Evolutionary conservation across 768 basidiomycete species (phyloP).

Genomic region (Kwoniella europaea): DNA sequence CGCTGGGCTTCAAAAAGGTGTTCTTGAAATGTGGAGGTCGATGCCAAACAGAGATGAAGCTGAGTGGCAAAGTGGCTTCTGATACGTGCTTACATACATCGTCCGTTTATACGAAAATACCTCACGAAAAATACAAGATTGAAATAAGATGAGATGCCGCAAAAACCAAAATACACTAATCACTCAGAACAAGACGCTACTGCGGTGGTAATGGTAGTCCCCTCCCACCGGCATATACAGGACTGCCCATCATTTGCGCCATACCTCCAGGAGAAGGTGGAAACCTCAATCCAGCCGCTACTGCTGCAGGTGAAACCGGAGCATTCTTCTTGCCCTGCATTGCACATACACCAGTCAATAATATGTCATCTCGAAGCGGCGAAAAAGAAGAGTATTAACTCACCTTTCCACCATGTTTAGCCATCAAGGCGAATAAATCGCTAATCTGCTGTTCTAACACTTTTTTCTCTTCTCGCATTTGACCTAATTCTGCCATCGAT

Average conservation of each 20-base stretch:
- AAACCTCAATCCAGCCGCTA: neutral
- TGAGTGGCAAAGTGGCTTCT: too few species aligned
- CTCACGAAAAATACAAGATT: too few species aligned
- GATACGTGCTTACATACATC: too few species aligned
- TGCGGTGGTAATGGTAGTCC: slow-evolving; percentile 10
- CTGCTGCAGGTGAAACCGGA: neutral
- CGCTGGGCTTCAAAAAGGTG: neutral
- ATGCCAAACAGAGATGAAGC: too few species aligned
- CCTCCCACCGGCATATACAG: slow-evolving; percentile 4
- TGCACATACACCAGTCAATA: too few species aligned
- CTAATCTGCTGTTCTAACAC: slow-evolving; percentile 55
- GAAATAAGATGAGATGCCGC: too few species aligned
- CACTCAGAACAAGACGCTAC: neutral
- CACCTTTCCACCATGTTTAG: slow-evolving; percentile 51
- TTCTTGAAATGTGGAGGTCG: neutral
- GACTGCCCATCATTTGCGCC: slow-evolving; percentile 7
- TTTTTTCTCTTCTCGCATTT: slow-evolving; percentile 54
- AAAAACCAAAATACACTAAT: neutral
- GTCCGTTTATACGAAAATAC: too few species aligned
- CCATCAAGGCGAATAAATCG: slow-evolving; percentile 56
- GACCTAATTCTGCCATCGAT: slow-evolving; percentile 72
- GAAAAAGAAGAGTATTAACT: slow-evolving; percentile 14
- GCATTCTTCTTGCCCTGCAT: slow-evolving; percentile 3
- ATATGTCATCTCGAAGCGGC: neutral
- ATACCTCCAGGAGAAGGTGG: slow-evolving; percentile 9